These are phyloP conservation scores for Ascochyta pisi DNA, from an alignment of 2,329 filamentous ascomycete genomes.

Conservation along the genomic window DNA sequence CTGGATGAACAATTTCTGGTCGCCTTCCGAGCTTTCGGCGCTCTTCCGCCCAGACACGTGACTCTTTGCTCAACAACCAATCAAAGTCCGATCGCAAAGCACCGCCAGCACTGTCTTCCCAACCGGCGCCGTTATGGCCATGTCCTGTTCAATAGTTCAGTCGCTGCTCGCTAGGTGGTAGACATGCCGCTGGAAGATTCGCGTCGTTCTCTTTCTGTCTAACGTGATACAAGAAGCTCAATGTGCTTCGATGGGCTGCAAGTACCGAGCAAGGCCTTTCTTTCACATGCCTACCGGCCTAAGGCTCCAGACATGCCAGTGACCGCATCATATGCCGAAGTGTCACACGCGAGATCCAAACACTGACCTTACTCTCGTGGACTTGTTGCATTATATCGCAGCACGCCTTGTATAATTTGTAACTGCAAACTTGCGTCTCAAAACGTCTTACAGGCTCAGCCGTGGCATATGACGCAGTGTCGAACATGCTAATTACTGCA, in stretches of 20 bases:
- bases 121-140: neutral
- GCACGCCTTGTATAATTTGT: neutral
- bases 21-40: constrained; percentile 39
- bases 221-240: neutral
- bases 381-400: neutral
- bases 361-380: neutral
- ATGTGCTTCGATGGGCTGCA: constrained; percentile 13
- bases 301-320: constrained; percentile 20
- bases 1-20: constrained; percentile 20
- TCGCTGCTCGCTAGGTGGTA: neutral
- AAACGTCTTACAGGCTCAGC: constrained; percentile 27
- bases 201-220: neutral
- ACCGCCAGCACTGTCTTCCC: constrained; percentile 11
- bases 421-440: neutral
- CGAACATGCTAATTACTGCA: constrained; percentile 38
- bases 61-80: constrained; percentile 30
- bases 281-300: constrained; percentile 38
- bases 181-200: no score
- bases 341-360: constrained; percentile 15
- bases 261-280: constrained; percentile 29
- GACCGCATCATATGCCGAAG: constrained; percentile 22
- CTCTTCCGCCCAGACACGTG: constrained; percentile 34
- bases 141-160: neutral
- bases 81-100: constrained; percentile 43
- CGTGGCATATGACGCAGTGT: constrained; percentile 46